Conservation (phyloP, 1,139 yeast genomes). For the Geotrichum candidum region DNA sequence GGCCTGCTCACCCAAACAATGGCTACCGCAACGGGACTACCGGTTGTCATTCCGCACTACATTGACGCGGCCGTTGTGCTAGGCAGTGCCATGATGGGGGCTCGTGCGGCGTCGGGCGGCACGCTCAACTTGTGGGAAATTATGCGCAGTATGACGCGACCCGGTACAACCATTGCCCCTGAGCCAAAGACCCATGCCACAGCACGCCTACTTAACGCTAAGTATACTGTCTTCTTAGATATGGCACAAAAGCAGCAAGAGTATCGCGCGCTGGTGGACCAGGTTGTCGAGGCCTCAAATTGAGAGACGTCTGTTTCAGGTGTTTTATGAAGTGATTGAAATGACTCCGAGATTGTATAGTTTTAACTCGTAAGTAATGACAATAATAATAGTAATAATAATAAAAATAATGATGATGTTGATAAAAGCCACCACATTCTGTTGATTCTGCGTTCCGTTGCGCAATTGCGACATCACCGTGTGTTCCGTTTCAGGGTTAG, state of each 20-base stretch:
- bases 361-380: no score
- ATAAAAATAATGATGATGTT: no score
- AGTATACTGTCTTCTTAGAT: slow-evolving; percentile 79
- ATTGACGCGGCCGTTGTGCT: slow-evolving; percentile 96
- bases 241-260: slow-evolving; percentile 75
- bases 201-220: slow-evolving; percentile 64
- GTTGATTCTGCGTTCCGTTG: not conserved
- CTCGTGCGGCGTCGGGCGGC: slow-evolving; percentile 62
- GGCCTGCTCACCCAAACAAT: slow-evolving; percentile 78
- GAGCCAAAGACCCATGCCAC: slow-evolving; percentile 48
- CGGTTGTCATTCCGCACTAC: slow-evolving; percentile 88
- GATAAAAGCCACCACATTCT: not conserved
- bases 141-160: slow-evolving; percentile 79
- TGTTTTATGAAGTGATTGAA: no score
- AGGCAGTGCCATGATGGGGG: slow-evolving; percentile 92
- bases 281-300: not conserved
- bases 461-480: not conserved
- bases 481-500: not conserved
- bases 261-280: slow-evolving; percentile 65
- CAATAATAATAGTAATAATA: no score
- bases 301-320: not conserved
- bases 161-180: slow-evolving; percentile 74
- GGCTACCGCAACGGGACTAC: slow-evolving; percentile 89
- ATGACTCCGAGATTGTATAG: no score
- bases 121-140: slow-evolving; percentile 59